Conservation (phyloP, 164 flowering plant species). For the Chimonanthus praecox region DNA sequence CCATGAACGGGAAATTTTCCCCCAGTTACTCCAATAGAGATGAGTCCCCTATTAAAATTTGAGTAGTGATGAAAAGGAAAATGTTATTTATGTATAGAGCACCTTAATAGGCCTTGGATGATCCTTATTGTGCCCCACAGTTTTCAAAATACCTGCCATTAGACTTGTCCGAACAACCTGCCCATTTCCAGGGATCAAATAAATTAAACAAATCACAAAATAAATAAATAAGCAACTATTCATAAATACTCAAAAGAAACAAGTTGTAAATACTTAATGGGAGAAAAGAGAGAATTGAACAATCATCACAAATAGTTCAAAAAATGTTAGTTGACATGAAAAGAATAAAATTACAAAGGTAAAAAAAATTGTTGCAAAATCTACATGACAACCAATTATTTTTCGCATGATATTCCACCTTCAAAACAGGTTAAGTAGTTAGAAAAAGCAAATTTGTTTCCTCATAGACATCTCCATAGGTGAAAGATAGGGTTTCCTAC, state of each 20-base stretch:
- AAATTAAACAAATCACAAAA: not conserved
- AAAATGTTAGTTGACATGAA: not conserved
- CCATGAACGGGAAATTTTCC: too few species aligned
- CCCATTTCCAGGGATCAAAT: conserved; percentile 1
- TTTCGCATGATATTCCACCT: not conserved
- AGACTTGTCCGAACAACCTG: conserved; percentile 84
- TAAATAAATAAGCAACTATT: too few species aligned
- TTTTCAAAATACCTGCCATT: conserved; percentile 83
- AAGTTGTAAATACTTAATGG: too few species aligned
- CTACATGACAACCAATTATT: not conserved
- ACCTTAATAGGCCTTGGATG: conserved; percentile 96
- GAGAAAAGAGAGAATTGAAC: not conserved
- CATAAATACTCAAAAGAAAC: not conserved
- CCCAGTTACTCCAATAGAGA: too few species aligned
- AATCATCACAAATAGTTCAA: not conserved
- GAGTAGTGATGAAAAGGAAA: too few species aligned
- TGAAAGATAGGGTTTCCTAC: too few species aligned
- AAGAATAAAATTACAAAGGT: not conserved
- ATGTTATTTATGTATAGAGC: not conserved
- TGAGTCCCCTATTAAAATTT: too few species aligned
- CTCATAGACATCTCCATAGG: too few species aligned
- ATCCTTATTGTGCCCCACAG: conserved; percentile 77
- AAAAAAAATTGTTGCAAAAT: not conserved
- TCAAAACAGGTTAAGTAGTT: too few species aligned
- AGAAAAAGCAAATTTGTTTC: too few species aligned